Base-by-base conservation (phyloP, 2,329 filamentous ascomycete genomes). In the Dothidotthia symphoricarpi region DNA sequence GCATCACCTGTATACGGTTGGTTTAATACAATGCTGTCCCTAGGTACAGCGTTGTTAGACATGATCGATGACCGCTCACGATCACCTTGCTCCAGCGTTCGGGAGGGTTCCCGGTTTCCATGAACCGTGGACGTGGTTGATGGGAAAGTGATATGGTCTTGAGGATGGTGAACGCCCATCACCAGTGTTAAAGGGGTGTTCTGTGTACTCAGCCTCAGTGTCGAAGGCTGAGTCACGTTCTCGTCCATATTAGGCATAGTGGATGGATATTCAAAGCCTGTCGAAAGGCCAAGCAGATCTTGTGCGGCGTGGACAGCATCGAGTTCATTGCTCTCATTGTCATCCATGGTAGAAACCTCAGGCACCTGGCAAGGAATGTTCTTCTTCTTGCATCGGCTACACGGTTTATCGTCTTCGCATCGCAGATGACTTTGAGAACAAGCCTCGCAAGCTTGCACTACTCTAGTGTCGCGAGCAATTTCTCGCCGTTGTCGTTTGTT, bases 371-470 rank as follows among this genome's bases (percentile, higher is more conserved):
- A 78, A 5, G 57, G 47, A 14, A 76, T 68, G 47, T 68, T 68
- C 47, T 73, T 75, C 49, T 73, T 73, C 27, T 61, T 67, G 55
- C 75, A 78, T 30, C 75, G 64, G 44, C 66, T 72, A 51, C 75
- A 78, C 6, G 75, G 75, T 57, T 77, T 77, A 30, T 72, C 67
- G 45, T 78, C 75, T 43, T 77, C 74, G 44, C 75, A 78, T 50
- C 75, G 74, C 14, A 78, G 61, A 49, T 78, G 75, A 3, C 73
- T 69, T 15, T 69, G 65, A 15, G 75, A 74, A 44, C 75, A 77
- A 4, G 71, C 66, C 41, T 74, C 73, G 43, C 75, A 78, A 1
- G 75, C 75, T 53, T 76, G 73, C 6, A 61, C 49, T 13, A 61
- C 60, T 28, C 59, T 42, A 24, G 49, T 57, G 11, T 57, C 46